phyloP scores from a whole-genome alignment of 73 alveolate species.

The Halteria grandinella region DNA sequence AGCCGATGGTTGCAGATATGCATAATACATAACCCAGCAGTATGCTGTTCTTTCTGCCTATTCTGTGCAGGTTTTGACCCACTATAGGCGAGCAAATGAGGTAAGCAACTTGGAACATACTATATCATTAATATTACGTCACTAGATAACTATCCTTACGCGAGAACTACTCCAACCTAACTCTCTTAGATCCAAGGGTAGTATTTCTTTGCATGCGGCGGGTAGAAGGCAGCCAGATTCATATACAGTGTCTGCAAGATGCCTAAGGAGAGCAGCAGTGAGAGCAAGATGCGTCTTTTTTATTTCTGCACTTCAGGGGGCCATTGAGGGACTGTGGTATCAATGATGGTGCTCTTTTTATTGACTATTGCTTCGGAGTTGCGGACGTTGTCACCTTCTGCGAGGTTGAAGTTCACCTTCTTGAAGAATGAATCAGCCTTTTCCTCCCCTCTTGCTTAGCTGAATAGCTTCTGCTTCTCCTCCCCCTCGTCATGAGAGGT shows the following conservation, averaged over 20 bases:
- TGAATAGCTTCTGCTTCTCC: no score
- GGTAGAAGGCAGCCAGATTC: constrained; percentile 52
- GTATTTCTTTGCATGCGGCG: neutral
- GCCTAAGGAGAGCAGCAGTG: constrained; percentile 34
- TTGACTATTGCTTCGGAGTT: no score
- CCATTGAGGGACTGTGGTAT: no score
- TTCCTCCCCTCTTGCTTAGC: no score
- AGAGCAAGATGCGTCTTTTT: constrained; percentile 20
- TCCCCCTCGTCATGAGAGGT: no score
- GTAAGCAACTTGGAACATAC: constrained; percentile 34
- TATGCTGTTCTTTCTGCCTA: constrained; percentile 37
- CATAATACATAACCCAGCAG: constrained; percentile 15
- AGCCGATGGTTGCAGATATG: constrained; percentile 35
- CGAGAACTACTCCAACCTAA: constrained; percentile 31
- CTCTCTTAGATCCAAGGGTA: constrained; percentile 28
- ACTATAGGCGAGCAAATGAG: constrained; percentile 30
- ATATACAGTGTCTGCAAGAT: constrained; percentile 25
- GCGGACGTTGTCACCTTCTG: no score
- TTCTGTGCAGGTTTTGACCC: constrained; percentile 20
- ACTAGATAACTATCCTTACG: neutral
- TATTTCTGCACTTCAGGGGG: no score
- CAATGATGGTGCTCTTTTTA: no score
- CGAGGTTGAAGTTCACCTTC: no score
- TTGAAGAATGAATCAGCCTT: no score
- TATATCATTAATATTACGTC: neutral